Conservation (phyloP, 805 yeast species). For the Myxozyma monticola region DNA sequence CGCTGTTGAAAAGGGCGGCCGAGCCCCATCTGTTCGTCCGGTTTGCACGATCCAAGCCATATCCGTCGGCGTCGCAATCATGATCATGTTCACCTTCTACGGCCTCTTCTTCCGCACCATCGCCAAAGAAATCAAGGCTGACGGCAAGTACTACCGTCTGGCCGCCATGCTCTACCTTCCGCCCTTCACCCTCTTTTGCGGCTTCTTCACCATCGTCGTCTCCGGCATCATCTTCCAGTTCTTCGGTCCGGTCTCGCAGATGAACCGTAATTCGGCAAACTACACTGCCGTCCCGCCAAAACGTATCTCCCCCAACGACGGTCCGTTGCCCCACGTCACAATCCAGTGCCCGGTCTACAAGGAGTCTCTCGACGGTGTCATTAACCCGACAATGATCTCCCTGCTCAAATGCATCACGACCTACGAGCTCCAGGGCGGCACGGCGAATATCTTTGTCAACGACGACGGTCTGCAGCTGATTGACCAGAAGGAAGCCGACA, state of each 20-base stretch:
- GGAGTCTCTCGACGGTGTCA: conserved; percentile 16
- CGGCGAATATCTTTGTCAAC: conserved; percentile 16
- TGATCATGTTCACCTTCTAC: conserved; percentile 9
- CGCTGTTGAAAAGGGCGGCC: neutral
- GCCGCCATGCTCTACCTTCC: conserved; percentile 10
- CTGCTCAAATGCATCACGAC: conserved; percentile 10
- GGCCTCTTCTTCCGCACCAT: conserved; percentile 4
- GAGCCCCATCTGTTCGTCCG: neutral
- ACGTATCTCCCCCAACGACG: conserved; percentile 2
- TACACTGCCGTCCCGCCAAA: conserved; percentile 10
- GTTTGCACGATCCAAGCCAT: conserved; percentile 2
- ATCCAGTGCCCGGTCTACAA: conserved; percentile 23
- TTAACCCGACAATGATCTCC: conserved; percentile 17
- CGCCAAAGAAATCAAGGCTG: conserved; percentile 9
- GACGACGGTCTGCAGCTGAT: conserved; percentile 25
- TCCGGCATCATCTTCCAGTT: conserved; percentile 7
- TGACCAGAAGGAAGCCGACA: conserved; percentile 4
- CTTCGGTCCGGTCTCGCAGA: conserved; percentile 17
- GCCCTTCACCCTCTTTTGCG: conserved; percentile 1
- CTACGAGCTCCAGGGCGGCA: conserved; percentile 21
- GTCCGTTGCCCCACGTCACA: conserved; percentile 18
- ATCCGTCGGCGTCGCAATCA: conserved; percentile 8
- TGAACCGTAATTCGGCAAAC: conserved; percentile 6
- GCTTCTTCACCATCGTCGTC: conserved; percentile 14
- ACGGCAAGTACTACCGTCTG: conserved; percentile 9